Evolutionary conservation across 306 rosid species (phyloP).

Genomic region (Cyclanthera cordifolia): DNA sequence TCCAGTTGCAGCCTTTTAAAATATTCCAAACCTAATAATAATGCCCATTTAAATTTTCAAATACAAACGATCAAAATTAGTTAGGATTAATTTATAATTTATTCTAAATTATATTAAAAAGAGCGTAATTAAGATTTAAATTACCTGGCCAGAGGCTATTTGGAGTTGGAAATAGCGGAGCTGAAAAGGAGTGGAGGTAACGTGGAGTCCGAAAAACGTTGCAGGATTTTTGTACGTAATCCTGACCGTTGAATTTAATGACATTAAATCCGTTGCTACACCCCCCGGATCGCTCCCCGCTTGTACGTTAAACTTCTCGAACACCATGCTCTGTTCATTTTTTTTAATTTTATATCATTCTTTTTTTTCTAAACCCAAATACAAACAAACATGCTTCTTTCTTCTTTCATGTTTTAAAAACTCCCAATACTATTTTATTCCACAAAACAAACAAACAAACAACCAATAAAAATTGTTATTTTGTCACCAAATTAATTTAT

Average conservation of each 20-base stretch:
- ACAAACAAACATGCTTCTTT: neutral
- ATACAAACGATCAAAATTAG: too few relatives aligned
- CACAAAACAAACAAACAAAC: too few relatives aligned
- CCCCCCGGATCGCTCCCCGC: slow-evolving; percentile 69
- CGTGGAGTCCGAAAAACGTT: slow-evolving; percentile 84
- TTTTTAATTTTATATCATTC: neutral
- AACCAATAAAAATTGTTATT: too few relatives aligned
- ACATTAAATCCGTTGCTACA: slow-evolving; percentile 68
- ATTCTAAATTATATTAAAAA: too few relatives aligned
- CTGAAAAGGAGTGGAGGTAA: slow-evolving; percentile 53
- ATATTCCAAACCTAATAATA: neutral
- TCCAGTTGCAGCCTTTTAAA: neutral
- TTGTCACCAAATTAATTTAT: too few relatives aligned
- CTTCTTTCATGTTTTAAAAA: neutral
- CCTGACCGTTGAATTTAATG: slow-evolving; percentile 78
- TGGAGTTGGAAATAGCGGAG: slow-evolving; percentile 56
- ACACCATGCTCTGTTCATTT: slow-evolving; percentile 43
- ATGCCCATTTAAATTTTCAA: too few relatives aligned
- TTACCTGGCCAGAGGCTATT: slow-evolving; percentile 71
- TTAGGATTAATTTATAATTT: too few relatives aligned
- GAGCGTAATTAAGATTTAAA: neutral
- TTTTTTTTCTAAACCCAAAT: neutral
- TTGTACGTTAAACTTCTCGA: slow-evolving; percentile 56
- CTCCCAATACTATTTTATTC: too few relatives aligned
- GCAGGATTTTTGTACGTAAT: slow-evolving; percentile 56